Percentiles rank a stretch among this genome's conserved stretches.
Evolutionary conservation across 352 stramenopile genomes (phyloP).

Genomic region (Phytophthora colocasiae): DNA sequence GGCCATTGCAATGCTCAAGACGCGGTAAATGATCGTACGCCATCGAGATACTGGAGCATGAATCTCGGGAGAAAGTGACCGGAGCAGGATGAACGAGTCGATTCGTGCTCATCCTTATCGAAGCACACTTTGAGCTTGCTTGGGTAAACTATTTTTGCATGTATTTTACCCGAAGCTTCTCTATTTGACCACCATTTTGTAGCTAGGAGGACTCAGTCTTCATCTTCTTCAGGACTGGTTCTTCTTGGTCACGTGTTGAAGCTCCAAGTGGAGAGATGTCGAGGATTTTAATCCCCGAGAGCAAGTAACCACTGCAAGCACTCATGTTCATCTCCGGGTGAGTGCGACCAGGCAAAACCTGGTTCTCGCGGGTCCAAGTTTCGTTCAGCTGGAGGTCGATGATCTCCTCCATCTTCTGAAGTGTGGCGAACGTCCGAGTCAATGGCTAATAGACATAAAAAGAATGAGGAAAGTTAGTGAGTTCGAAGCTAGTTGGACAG

Average conservation of each 20-base stretch:
- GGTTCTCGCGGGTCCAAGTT: slow-evolving; percentile 96
- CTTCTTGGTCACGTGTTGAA: not conserved
- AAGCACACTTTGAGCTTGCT: no score
- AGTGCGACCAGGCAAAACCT: slow-evolving; percentile 93
- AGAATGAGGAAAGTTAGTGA: slow-evolving; percentile 1
- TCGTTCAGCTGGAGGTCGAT: slow-evolving; percentile 96
- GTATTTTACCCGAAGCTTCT: no score
- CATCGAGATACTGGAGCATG: no score
- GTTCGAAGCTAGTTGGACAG: no score
- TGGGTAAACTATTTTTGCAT: no score
- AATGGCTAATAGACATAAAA: slow-evolving; percentile 68
- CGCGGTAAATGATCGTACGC: no score
- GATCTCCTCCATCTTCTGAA: slow-evolving; percentile 92
- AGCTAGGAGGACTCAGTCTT: slow-evolving; percentile 1
- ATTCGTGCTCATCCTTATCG: no score
- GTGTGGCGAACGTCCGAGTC: slow-evolving; percentile 86
- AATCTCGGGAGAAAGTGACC: no score
- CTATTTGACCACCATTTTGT: no score
- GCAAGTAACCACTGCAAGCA: slow-evolving; percentile 94
- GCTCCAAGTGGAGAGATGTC: slow-evolving; percentile 33
- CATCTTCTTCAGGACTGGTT: not conserved
- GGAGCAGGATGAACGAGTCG: no score
- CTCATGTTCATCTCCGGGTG: slow-evolving; percentile 98
- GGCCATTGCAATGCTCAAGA: no score
- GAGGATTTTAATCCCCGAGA: slow-evolving; percentile 94